phyloP scores from a whole-genome alignment of 176 grass and related monocot genomes.

The Avena eriantha region DNA sequence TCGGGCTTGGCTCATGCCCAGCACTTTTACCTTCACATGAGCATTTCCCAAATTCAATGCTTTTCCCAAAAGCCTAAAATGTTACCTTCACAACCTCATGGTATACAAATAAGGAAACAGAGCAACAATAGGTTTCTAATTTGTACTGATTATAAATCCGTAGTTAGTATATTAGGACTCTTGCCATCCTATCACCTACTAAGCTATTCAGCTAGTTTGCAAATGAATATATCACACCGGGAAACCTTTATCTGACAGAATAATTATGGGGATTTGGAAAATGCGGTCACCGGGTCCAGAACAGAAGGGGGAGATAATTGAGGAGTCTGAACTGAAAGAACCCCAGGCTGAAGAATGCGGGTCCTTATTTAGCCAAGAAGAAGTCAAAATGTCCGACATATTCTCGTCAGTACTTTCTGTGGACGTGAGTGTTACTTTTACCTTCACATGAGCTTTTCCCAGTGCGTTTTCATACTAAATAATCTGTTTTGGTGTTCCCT shows the following conservation, averaged over 20 bases:
- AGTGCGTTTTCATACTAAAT: not conserved
- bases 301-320: slow-evolving; percentile 63
- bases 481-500: slow-evolving; percentile 11
- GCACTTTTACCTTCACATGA: no score
- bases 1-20: not conserved
- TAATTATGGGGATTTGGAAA: slow-evolving; percentile 90
- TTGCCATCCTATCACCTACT: slow-evolving; percentile 12
- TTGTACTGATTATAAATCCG: slow-evolving; percentile 6
- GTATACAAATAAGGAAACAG: not conserved
- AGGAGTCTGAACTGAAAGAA: slow-evolving; percentile 71
- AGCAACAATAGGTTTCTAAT: not conserved
- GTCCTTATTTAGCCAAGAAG: slow-evolving; percentile 76
- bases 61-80: no score
- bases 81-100: not conserved
- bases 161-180: not conserved
- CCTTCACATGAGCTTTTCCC: slow-evolving; percentile 4
- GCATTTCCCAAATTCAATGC: no score
- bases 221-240: slow-evolving; percentile 1
- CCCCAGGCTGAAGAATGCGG: slow-evolving; percentile 58
- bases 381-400: slow-evolving; percentile 85
- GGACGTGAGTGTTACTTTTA: slow-evolving; percentile 58
- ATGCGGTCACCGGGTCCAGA: slow-evolving; percentile 67
- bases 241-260: slow-evolving; percentile 51
- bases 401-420: slow-evolving; percentile 71
- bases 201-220: slow-evolving; percentile 6